Base-by-base conservation (phyloP, 345 rosid species). In the Citropsis articulata region DNA sequence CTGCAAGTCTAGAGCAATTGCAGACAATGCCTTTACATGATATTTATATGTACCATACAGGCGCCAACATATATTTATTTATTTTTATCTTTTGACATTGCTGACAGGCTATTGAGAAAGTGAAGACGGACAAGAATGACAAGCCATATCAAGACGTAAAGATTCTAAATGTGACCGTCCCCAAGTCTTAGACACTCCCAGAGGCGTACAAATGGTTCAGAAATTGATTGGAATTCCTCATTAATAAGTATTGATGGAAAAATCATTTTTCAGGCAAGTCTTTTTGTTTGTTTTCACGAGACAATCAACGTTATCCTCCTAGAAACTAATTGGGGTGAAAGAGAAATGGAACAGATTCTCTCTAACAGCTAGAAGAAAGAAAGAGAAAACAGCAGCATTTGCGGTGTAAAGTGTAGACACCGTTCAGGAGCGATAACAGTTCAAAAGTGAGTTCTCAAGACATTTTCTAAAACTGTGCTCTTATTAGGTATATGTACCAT, bases 91-190 rank as follows among this genome's bases (percentile, higher is more conserved):
- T 25, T 2, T 79, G 24, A 57, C 48, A 36, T 31, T 77, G 62
- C 74, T 78, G 76, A 12, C 93, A 94, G 97, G 94, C 82, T 18
- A 91, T 93, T 77, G 98, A 96, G 92, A 96, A 90, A 90, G 98
- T 94, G 87, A 96, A 96, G 90, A 91, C 96, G 18, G 99, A 96
- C 84, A 94, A 84, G 79, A 86, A 76, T 42, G 98, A 96, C 77
- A 89, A 82, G 84, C 98, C 99, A 45, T 90, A 85, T 83, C 97
- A 94, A 85, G 98, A 96, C 79, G 93, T 96, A 16, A 91, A 96
- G 87, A 90, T 94, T 65, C 83, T 94, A 71, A 94, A 88, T 38
- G 94, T 96, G 72, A 94, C 98, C 7, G 91, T 90, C 12, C 98
- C 99, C 9, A 94, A 90, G 87, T 88, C 88, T 13, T 96, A 86